Base-by-base conservation (phyloP, 2,329 filamentous ascomycete species). In the Alternaria brassicicola region DNA sequence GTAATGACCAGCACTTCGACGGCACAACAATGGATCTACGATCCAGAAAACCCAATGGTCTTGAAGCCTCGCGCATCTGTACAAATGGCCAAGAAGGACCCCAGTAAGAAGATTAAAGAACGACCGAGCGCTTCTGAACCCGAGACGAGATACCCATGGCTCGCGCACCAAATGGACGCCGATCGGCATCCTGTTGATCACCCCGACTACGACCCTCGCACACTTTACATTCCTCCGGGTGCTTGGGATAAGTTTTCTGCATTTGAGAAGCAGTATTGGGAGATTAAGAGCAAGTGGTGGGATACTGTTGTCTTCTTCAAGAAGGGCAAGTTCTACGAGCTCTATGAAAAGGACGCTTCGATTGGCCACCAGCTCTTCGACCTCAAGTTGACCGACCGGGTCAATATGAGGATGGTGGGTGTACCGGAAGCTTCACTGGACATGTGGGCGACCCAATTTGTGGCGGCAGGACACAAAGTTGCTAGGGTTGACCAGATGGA, bases 371-470 rank as follows among this genome's bases (percentile, higher is more conserved):
- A 98, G 76, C 83, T 97, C 15, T 99, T 99, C 69, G 95, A 99
- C 76, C 85, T 99, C 55, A 99, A 99, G 80, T 89, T 99, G 74
- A 99, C 95, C 0, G 95, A 99, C 70, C 87, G 95, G 53, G 95
- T 99, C 76, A 99, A 99, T 76, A 99, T 99, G 95, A 91, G 94
- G 66, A 99, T 99, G 95, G 95, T 98, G 2, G 95, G 95, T 61
- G 95, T 99, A 0, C 95, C 95, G 0, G 95, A 99, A 77, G 91
- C 92, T 72, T 97, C 93, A 12, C 82, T 99, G n/a, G 92, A 95
- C 71, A 89, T 95, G 76, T 99, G 95, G 95, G 93, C 95, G 55
- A 97, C 96, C 70, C 95, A 99, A 71, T 99, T 99, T 70, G 93
- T 99, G 38, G 95, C 94, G 57, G 98, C 98, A 77, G 95, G 96